Percentiles rank a stretch among this genome's conserved stretches.
Conservation (phyloP, 179 eudicot genomes). For the Gypsophila paniculata region DNA sequence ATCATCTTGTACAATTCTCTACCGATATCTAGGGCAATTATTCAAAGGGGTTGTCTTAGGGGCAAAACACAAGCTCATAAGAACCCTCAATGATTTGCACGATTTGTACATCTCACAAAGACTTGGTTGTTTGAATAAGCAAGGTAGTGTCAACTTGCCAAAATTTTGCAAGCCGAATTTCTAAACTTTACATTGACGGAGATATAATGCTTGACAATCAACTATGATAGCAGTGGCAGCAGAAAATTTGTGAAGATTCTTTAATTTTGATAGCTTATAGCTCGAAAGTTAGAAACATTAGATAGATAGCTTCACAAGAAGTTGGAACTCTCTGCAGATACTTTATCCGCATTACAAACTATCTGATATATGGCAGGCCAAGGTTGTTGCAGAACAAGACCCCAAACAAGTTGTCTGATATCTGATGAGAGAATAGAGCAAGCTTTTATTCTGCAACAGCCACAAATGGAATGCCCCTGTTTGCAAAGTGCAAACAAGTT, state of each 20-base stretch:
- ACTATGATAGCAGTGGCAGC: not conserved
- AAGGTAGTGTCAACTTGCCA: not conserved
- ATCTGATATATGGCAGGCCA: not conserved
- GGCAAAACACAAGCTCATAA: constrained; percentile 2
- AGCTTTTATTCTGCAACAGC: constrained; percentile 32
- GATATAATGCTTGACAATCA: not conserved
- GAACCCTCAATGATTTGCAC: not conserved
- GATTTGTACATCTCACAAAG: not conserved
- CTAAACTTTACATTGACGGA: too few relatives aligned
- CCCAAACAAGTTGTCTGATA: not conserved
- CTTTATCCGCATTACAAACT: not conserved
- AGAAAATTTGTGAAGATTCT: not conserved
- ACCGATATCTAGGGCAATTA: not conserved
- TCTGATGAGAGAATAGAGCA: constrained; percentile 1
- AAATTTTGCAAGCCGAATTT: too few relatives aligned
- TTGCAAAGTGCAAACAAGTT: constrained; percentile 22
- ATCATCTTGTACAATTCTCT: not conserved
- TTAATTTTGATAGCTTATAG: not conserved
- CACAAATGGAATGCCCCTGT: constrained; percentile 59
- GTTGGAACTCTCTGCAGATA: not conserved
- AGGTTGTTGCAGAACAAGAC: too few relatives aligned
- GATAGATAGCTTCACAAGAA: not conserved
- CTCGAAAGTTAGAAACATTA: not conserved
- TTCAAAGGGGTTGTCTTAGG: not conserved
- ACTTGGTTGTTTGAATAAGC: not conserved